A percentile compares a stretch with the other conserved stretches of the same genome.
Conservation (phyloP, 2,329 filamentous ascomycete species). For the Fusarium concolor region DNA sequence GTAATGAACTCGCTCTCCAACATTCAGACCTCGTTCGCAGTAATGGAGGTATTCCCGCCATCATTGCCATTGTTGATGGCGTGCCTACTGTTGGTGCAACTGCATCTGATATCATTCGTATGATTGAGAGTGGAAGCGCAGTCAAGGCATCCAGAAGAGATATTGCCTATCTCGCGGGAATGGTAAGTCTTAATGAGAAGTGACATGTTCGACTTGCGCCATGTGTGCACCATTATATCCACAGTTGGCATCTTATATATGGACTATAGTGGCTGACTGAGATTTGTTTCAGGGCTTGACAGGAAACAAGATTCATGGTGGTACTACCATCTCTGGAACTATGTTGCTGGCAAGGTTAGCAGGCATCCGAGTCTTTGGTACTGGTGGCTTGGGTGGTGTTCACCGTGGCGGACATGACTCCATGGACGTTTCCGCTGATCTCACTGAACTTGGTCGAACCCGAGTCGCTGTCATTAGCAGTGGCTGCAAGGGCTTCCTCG, state of each 20-base stretch:
- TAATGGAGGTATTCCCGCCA: constrained; percentile 87
- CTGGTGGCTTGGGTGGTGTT: constrained; percentile 92
- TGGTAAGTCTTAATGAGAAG: constrained; percentile 62
- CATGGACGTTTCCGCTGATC: constrained; percentile 94
- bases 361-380: constrained; percentile 93
- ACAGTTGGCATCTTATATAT: not conserved
- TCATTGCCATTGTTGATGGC: constrained; percentile 88
- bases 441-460: constrained; percentile 92
- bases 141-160: constrained; percentile 90
- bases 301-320: constrained; percentile 78
- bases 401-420: constrained; percentile 87
- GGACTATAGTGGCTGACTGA: constrained; percentile 17
- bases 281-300: constrained; percentile 32
- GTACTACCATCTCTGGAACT: constrained; percentile 92
- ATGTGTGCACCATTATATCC: not conserved
- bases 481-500: constrained; percentile 95
- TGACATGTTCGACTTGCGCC: not conserved
- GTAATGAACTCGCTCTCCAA: constrained; percentile 78
- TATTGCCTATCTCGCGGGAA: constrained; percentile 81
- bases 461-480: constrained; percentile 88
- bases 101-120: constrained; percentile 76
- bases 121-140: constrained; percentile 76
- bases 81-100: constrained; percentile 83
- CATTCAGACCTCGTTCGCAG: constrained; percentile 84
- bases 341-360: constrained; percentile 89